Base-by-base conservation (phyloP, 495 filamentous ascomycete species). In the Penicillium arizonense region DNA sequence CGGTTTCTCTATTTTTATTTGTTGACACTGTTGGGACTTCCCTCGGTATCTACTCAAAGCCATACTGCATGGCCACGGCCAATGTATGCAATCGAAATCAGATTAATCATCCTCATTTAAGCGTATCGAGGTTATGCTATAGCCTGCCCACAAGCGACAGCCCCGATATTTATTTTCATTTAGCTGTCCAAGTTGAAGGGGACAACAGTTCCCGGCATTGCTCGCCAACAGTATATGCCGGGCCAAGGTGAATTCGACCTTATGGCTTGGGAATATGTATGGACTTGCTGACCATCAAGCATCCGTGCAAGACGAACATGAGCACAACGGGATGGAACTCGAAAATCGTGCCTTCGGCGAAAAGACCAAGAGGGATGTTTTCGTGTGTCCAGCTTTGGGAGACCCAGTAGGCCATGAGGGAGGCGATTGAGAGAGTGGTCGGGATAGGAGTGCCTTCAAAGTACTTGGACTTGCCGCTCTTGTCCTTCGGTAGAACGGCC, bases 391-490 rank as follows among this genome's bases (percentile, higher is more conserved):
- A 95, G 55, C 89, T 87, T 49, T 89, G 71, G 32, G 75, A 82
- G 8, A 91, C 83, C 87, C 93, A 97, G 70, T 85, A 96, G 7
- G 84, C 90, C 94, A 98, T 97, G 11, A 92, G 55, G 16, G 74
- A 79, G 44, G 88, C 90, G 55, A 97, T 85, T 1, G 77, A 83
- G 13, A 97, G 72, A 12, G 87, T 89, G 4, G 89, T 97, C 3
- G 94, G 94, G 65, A 97, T 97, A 14, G 94, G 94, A 3, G 93
- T 95, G 63, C 94, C 94, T 72, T 97, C 92, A 58, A 98, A 98
- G 69, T 96, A 97, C 63, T 85, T 82, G 21, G 87, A 88, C 74
- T 98, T 98, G 41, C 94, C 94, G 7, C 77, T 84, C 37, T 83
- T 85, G 61, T 98, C 95, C 74, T 96, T 97, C 41, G 94, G 94